A percentile compares a stretch with the other conserved stretches of the same genome.
These are phyloP conservation scores for Pichia phayaonensis DNA, from an alignment of 805 yeast genomes.

Conservation along the genomic window DNA sequence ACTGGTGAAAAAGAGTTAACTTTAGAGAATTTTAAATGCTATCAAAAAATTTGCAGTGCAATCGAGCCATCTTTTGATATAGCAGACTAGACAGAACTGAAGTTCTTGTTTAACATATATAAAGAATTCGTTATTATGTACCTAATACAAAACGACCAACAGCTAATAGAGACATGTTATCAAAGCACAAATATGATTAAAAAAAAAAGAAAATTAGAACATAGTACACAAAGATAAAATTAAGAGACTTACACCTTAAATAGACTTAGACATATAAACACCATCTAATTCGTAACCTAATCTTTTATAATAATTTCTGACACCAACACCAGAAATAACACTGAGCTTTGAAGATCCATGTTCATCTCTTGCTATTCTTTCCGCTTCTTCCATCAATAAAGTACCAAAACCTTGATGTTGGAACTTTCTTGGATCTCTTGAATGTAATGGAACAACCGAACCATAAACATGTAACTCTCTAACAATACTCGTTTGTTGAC, in stretches of 20 bases:
- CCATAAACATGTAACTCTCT: conserved; percentile 97
- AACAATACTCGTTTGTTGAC: conserved; percentile 87
- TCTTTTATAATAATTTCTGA: conserved; percentile 88
- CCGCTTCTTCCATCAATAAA: conserved; percentile 96
- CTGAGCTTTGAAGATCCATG: conserved; percentile 88
- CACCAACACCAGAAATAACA: conserved; percentile 97
- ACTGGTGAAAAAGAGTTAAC: conserved; percentile 27
- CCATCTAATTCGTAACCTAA: conserved; percentile 91
- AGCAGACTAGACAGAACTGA: neutral
- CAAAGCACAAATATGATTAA: neutral
- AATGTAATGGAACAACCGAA: conserved; percentile 92
- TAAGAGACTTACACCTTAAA: neutral
- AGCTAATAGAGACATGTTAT: too few relatives aligned
- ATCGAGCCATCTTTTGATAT: conserved; percentile 49
- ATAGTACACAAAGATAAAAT: neutral
- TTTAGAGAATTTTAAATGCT: conserved; percentile 35
- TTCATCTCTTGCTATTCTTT: conserved; percentile 88
- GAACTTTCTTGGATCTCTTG: conserved; percentile 94
- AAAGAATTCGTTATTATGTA: neutral
- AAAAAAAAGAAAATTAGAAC: neutral
- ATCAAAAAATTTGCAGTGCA: conserved; percentile 43
- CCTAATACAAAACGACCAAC: neutral
- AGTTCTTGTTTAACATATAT: neutral
- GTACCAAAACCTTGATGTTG: conserved; percentile 99
- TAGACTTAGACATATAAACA: conserved; percentile 85